A percentile compares a stretch with the other conserved stretches of the same genome.
Conservation (phyloP, 371 early-diverging fungal genomes). For the Basidiobolus meristosporus region DNA sequence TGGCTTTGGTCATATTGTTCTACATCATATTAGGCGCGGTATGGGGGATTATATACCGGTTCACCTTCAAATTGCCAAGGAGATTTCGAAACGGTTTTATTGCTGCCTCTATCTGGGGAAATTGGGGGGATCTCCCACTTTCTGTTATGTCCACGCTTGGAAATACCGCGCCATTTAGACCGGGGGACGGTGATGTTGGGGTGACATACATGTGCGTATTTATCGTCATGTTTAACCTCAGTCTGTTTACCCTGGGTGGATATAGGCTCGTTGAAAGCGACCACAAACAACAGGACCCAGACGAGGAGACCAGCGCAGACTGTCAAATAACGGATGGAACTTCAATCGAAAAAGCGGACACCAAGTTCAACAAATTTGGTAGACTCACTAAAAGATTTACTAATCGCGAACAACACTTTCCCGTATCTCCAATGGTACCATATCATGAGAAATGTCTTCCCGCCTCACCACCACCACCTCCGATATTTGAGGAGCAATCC, state of each 20-base stretch:
- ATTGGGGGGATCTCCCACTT: slow-evolving; percentile 14
- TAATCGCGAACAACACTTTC: too few relatives aligned
- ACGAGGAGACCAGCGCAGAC: not conserved
- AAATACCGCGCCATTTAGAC: slow-evolving; percentile 11
- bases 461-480: too few relatives aligned
- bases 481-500: too few relatives aligned
- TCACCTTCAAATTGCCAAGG: not conserved
- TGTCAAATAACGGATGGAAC: too few relatives aligned
- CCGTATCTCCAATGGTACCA: too few relatives aligned
- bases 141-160: slow-evolving; percentile 13
- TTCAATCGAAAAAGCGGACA: too few relatives aligned
- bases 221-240: slow-evolving; percentile 11
- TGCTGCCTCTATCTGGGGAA: not conserved
- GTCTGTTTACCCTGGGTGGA: slow-evolving; percentile 14
- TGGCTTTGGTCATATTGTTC: too few relatives aligned
- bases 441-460: too few relatives aligned
- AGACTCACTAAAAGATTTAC: too few relatives aligned
- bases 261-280: slow-evolving; percentile 4
- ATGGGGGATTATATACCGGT: too few relatives aligned
- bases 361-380: too few relatives aligned
- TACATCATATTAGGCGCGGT: too few relatives aligned
- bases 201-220: slow-evolving; percentile 15
- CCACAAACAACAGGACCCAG: not conserved
- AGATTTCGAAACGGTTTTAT: not conserved
- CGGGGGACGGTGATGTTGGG: slow-evolving; percentile 11